A percentile compares a stretch with the other conserved stretches of the same genome.
Conservation (phyloP, 2,329 filamentous ascomycete genomes). For the Alternaria arbusti region DNA sequence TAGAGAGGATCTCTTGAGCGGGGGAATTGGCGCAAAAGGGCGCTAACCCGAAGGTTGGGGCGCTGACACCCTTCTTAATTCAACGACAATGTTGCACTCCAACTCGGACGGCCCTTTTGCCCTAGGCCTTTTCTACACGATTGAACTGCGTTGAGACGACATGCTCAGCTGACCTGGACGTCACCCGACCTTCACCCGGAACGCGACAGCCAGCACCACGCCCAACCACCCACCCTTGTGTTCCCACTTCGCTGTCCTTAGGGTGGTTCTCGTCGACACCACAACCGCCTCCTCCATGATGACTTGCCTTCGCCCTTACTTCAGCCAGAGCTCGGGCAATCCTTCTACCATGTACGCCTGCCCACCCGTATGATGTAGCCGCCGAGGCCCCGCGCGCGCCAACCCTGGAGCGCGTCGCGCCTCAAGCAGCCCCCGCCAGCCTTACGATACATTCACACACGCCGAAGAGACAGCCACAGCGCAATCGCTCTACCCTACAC, state of each 20-base stretch:
- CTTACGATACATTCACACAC: background rate
- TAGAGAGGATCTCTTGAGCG: background rate
- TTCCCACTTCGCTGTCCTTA: background rate
- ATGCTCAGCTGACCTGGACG: slow-evolving; percentile 25
- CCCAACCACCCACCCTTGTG: slow-evolving; percentile 15
- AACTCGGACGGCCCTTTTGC: slow-evolving; percentile 14
- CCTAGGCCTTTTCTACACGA: slow-evolving; percentile 15
- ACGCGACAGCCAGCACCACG: slow-evolving; percentile 25
- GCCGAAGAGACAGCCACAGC: background rate
- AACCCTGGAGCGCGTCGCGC: no score
- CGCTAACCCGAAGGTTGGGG: background rate
- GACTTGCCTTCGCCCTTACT: background rate
- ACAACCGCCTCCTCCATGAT: background rate
- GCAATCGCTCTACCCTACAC: background rate
- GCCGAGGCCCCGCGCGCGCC: background rate
- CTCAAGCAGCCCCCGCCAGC: background rate
- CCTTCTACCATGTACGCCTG: background rate
- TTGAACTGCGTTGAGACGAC: slow-evolving; percentile 13
- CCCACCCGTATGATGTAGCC: background rate
- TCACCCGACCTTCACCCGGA: slow-evolving; percentile 8
- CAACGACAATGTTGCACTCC: background rate
- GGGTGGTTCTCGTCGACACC: no score
- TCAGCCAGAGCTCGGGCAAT: background rate
- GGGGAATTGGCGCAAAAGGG: background rate
- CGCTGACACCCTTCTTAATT: background rate